phyloP scores from a whole-genome alignment of 2,329 filamentous ascomycete species.

The Fusarium citri region DNA sequence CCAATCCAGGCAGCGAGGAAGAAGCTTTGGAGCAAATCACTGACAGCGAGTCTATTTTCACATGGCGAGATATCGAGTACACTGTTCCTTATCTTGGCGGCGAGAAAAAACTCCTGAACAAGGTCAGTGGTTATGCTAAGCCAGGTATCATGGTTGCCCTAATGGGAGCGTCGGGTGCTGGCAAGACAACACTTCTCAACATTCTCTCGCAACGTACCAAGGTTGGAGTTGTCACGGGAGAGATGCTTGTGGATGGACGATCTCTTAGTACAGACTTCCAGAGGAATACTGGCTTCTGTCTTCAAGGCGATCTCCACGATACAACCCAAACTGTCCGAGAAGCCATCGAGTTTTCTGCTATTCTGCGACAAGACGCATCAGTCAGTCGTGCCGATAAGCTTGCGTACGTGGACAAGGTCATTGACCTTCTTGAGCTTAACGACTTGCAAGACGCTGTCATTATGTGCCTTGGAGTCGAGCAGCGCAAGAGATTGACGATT shows the following conservation, averaged over 20 bases:
- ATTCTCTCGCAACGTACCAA: constrained; percentile 78
- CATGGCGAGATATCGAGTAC: constrained; percentile 77
- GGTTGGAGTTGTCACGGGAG: constrained; percentile 77
- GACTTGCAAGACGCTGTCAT: constrained; percentile 71
- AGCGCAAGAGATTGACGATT: constrained; percentile 65
- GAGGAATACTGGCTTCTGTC: constrained; percentile 75
- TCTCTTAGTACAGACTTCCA: constrained; percentile 78
- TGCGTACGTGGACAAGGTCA: constrained; percentile 73
- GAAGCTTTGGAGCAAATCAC: constrained; percentile 43
- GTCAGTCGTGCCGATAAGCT: constrained; percentile 70
- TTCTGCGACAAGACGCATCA: constrained; percentile 68
- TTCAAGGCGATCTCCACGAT: constrained; percentile 75
- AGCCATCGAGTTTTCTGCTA: constrained; percentile 72
- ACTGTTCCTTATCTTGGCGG: constrained; percentile 67
- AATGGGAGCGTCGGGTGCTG: constrained; percentile 84
- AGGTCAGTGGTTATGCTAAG: constrained; percentile 81
- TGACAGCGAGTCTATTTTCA: constrained; percentile 65
- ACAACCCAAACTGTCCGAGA: constrained; percentile 73
- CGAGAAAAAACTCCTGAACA: constrained; percentile 49
- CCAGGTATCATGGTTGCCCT: constrained; percentile 84
- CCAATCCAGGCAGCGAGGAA: constrained; percentile 7
- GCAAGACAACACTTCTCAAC: constrained; percentile 86
- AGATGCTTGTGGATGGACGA: constrained; percentile 80
- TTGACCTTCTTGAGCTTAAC: constrained; percentile 72
- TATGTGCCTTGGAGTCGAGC: constrained; percentile 68